Evolutionary conservation across 768 basidiomycete genomes (phyloP), one percentile per base, ranked within the genome.

Genomic region (Russula vinacea): DNA sequence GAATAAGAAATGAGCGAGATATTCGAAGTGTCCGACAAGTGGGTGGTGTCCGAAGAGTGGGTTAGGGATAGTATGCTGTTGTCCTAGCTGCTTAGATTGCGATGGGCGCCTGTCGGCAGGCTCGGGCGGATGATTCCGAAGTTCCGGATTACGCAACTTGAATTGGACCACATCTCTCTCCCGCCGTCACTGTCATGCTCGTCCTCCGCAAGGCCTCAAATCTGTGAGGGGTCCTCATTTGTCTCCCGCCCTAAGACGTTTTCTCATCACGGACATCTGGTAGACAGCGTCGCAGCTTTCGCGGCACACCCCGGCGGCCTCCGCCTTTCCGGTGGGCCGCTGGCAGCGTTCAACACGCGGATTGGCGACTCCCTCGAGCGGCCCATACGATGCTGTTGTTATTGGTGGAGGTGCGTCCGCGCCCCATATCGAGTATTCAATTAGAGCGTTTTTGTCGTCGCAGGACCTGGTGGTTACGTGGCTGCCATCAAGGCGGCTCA

Each of bases 381-480:
- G 85, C 54, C 83, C 88, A 16, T 99, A 98, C 74, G 97, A 98
- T 74, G 86, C 95, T 22, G 88, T 96, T 45, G 83, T 98, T 70
- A 94, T 99, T 74, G 97, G 96, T 64, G 94, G 93, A 79, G 96
- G 94, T 92, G 63, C 66, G 83, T 75, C 52, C 16, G 10, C 3
- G 8, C n/a, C n/a, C 10, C 17, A 22, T 45, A 39, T 42, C 13
- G 19, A 17, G 24, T 32, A 14, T 56, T 37, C 7, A 24, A 7
- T 7, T 53, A 19, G 29, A 44, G 29, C 42, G 44, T 42, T 42
- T 11, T 61, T 29, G 17, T 3, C 50, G 0, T 33, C 62, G 4
- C 64, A 95, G 94, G 95, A 71, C 94, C 95, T 39, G 95, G 94
- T 76, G 94, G 95, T 65, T 98, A 98, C 76, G 94, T 59, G 97